Base-by-base conservation (phyloP, 768 basidiomycete species). In the Mycena pura region DNA sequence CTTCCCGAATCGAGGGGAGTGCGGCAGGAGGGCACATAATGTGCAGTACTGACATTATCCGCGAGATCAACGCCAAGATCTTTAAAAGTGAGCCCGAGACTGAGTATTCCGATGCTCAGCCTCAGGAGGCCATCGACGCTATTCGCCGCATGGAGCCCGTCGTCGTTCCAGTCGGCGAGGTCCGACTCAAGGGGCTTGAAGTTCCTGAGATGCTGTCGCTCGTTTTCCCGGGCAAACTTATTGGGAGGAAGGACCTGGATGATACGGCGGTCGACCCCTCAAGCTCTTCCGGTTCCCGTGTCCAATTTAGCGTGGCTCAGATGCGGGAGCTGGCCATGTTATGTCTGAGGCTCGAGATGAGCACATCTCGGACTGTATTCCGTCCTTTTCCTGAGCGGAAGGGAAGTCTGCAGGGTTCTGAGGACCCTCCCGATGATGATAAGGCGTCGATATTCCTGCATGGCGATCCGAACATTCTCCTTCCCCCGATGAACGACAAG, bases 1-100 rank as follows among this genome's bases (percentile, higher is more conserved):
- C 96, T 0, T 88, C 96, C 6, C 85, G 96, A 38, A 92, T 99
- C 68, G 86, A 81, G 60, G 87, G 89, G 21, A 84, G 80, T 57
- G 95, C 97, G 0, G 86, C 87, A 9, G 97, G 97, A 7, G 97
- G 97, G 0, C 94, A 99, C 73, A 93, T 99, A 71, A 90, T 92
- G 86, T 90, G 92, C 69, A 95, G 92, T 69, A 84, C 87, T 3
- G 95, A 97, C 57, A 88, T 96, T 65, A 81, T 95, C 51, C 85
- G 88, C 56, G 95, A 96, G 77, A 87, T 95, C 68, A 80, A 80
- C 48, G 88, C 89, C 10, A 82, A 81, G 25, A 76, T 91, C 45
- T 75, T 83, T 32, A 83, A 85, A 45, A 74, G 71, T 1, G 85
- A 84, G 5, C 74, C 82, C 11, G 82, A 86, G 53, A 88, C 89